A percentile compares a stretch with the other conserved stretches of the same genome.
Evolutionary conservation across 2,329 filamentous ascomycete genomes (phyloP).

Genomic region (Fusarium sp.): DNA sequence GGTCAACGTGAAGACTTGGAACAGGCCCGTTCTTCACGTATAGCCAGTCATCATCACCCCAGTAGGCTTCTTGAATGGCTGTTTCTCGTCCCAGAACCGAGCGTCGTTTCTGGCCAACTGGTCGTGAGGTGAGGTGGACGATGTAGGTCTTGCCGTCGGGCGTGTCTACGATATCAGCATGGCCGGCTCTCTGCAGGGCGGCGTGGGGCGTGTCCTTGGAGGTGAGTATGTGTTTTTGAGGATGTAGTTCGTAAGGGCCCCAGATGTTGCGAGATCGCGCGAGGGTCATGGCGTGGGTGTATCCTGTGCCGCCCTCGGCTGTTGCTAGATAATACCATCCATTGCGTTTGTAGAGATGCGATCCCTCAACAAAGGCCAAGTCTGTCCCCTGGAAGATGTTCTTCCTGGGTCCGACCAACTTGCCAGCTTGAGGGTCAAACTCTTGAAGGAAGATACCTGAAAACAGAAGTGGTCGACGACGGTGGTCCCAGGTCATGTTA

Average conservation of each 20-base stretch:
- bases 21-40: conserved; percentile 69
- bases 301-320: conserved; percentile 70
- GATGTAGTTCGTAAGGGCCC: conserved; percentile 71
- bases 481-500: conserved; percentile 68
- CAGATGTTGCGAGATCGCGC: conserved; percentile 63
- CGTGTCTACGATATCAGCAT: conserved; percentile 65
- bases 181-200: conserved; percentile 63
- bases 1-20: conserved; percentile 63
- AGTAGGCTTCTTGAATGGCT: conserved; percentile 68
- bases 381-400: conserved; percentile 67
- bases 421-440: conserved; percentile 60
- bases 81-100: conserved; percentile 67
- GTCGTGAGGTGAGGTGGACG: conserved; percentile 64
- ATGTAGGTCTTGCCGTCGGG: conserved; percentile 64
- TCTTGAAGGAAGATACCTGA: conserved; percentile 69
- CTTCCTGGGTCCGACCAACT: conserved; percentile 65
- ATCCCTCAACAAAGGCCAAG: conserved; percentile 65
- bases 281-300: conserved; percentile 70
- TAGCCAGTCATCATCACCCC: conserved; percentile 70
- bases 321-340: conserved; percentile 70
- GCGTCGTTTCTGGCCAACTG: conserved; percentile 61
- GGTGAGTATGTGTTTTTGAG: conserved; percentile 67
- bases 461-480: conserved; percentile 60
- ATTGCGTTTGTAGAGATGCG: conserved; percentile 68
- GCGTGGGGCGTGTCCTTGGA: conserved; percentile 61